Conservation (phyloP, 305 asterid genomes). For the Salvia sclarea region DNA sequence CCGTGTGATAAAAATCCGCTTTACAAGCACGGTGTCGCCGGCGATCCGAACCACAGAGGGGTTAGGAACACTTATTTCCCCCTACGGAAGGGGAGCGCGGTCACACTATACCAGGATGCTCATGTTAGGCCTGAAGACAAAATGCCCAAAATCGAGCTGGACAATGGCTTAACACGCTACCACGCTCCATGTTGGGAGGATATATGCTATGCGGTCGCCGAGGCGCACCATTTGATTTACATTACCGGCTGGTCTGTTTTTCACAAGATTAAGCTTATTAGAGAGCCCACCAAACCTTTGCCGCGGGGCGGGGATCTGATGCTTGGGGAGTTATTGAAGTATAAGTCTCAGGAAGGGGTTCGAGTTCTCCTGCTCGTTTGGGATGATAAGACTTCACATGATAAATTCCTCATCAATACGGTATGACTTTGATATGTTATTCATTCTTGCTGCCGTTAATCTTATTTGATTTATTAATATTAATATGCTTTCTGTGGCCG, state of each 20-base stretch:
- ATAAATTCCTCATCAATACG: slow-evolving; percentile 62
- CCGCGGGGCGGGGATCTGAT: slow-evolving; percentile 88
- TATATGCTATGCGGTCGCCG: slow-evolving; percentile 72
- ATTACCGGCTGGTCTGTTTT: slow-evolving; percentile 91
- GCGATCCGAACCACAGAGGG: slow-evolving; percentile 61
- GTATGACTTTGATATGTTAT: slow-evolving; percentile 39
- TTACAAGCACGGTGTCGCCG: slow-evolving; percentile 72
- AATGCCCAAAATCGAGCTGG: slow-evolving; percentile 59
- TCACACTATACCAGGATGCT: slow-evolving; percentile 88
- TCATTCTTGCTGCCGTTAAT: slow-evolving; percentile 10
- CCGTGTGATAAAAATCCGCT: slow-evolving; percentile 54
- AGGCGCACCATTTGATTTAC: slow-evolving; percentile 91
- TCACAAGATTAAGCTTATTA: slow-evolving; percentile 64
- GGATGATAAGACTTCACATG: slow-evolving; percentile 95
- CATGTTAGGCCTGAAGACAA: slow-evolving; percentile 46
- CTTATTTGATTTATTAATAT: too few relatives aligned
- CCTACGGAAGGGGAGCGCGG: slow-evolving; percentile 64
- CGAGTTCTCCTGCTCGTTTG: slow-evolving; percentile 83
- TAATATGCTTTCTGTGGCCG: background rate
- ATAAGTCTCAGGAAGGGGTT: slow-evolving; percentile 92
- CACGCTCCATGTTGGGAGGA: slow-evolving; percentile 85
- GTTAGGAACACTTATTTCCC: slow-evolving; percentile 73
- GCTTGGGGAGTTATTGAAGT: slow-evolving; percentile 88
- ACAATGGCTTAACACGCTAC: slow-evolving; percentile 47
- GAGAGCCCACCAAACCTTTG: slow-evolving; percentile 72